Base-by-base conservation (phyloP, 495 filamentous ascomycete genomes). In the Penicillium egyptiacum region DNA sequence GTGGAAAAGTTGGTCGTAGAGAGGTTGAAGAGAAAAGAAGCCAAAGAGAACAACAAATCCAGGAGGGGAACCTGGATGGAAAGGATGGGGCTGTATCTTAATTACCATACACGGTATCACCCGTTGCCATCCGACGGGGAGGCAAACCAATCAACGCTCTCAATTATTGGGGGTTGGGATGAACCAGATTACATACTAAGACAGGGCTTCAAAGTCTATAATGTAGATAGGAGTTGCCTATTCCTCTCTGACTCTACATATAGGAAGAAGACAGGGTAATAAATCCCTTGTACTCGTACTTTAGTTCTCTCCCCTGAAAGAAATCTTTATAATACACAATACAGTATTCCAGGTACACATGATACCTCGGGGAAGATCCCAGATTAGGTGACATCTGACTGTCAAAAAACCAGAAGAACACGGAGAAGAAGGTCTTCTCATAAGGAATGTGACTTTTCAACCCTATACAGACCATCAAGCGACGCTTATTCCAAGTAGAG, bases 1-100 rank as follows among this genome's bases (percentile, higher is more conserved):
- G 35, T 45, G 53, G 40, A 48, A 37, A 46, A 50, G 58, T 45
- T 43, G 35, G 47, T 50, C 47, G 47, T 50, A 53, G 39, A 62
- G 40, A 66, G 56, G 64, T 61, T 87, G 71, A 71, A 73, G 79
- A 45, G 50, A 73, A 28, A 72, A 51, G 73, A 75, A 65, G 56
- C 42, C 46, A 54, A 57, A 60, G 53, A 62, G 48, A 63, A 61
- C 55, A 60, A 65, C 48, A 66, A 53, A 58, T 28, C 43, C 50
- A 59, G 61, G 59, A 62, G 63, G 58, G 62, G 56, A 50, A 50
- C 47, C 49, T 25, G 33, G 28, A 25, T 49, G 53, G 57, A 40
- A 19, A 30, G 31, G 25, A 30, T 53, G 50, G 25, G 23, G 12
- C 37, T 17, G 31, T 51, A 47, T 33, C 4, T 14, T 19, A 19